Percentiles rank a stretch among this genome's conserved stretches.
Conservation (phyloP, 805 yeast species). For the Wickerhamiella allomyrinae region DNA sequence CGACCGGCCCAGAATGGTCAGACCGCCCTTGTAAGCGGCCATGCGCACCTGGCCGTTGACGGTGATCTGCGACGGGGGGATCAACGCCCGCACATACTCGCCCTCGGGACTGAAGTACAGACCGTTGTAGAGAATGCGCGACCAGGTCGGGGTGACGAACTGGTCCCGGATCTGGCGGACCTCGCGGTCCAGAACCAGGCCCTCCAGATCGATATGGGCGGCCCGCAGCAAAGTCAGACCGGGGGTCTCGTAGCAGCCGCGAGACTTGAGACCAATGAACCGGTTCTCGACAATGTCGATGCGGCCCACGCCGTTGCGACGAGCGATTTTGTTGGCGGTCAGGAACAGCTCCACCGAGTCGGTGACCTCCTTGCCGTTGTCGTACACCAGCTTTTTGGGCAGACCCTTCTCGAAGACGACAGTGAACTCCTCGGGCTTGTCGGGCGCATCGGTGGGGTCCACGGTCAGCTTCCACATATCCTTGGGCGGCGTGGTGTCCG, state of each 20-base stretch:
- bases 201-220: constrained; percentile 93
- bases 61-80: constrained; percentile 83
- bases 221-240: constrained; percentile 89
- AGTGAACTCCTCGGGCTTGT: constrained; percentile 75
- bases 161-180: constrained; percentile 93
- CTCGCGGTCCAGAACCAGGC: constrained; percentile 92
- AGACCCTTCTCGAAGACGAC: constrained; percentile 74
- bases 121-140: constrained; percentile 89
- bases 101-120: constrained; percentile 97
- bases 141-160: constrained; percentile 85
- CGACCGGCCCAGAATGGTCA: constrained; percentile 79
- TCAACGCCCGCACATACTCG: constrained; percentile 69
- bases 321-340: constrained; percentile 86
- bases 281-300: constrained; percentile 98
- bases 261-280: constrained; percentile 95
- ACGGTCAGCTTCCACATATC: constrained; percentile 99
- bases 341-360: constrained; percentile 86
- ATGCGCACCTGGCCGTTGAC: constrained; percentile 96
- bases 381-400: constrained; percentile 65
- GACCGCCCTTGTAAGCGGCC: constrained; percentile 80
- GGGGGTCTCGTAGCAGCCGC: constrained; percentile 99
- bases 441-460: constrained; percentile 93
- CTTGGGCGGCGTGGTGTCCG: constrained; percentile 97
- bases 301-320: constrained; percentile 99
- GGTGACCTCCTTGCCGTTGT: constrained; percentile 46